These are phyloP conservation scores for Cenchrus fungigraminus DNA, from an alignment of 176 grass and related monocot species.

Conservation along the genomic window DNA sequence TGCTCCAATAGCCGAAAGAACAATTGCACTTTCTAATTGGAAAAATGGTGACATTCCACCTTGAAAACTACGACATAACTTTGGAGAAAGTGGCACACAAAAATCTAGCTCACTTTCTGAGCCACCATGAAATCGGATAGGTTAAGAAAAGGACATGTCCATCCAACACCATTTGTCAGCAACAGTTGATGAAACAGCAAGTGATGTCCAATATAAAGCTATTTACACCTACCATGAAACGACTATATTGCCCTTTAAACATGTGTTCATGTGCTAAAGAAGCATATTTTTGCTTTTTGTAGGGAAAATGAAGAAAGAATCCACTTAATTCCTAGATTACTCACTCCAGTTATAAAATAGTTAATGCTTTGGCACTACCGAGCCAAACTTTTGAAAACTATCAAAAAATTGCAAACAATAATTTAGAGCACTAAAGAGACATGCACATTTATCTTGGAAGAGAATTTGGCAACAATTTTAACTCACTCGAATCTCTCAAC, in stretches of 20 bases:
- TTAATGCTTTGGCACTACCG: neutral
- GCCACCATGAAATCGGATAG: conserved; percentile 16
- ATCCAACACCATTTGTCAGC: conserved; percentile 1
- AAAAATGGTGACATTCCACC: neutral
- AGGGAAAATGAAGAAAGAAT: neutral
- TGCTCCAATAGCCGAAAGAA: neutral
- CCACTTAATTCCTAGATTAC: neutral
- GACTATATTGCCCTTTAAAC: neutral
- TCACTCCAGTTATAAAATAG: neutral
- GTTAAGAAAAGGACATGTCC: conserved; percentile 22
- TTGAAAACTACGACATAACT: neutral
- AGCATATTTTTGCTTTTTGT: neutral
- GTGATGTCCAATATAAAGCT: neutral
- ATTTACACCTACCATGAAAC: neutral
- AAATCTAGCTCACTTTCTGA: conserved; percentile 33
- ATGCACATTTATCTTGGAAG: neutral
- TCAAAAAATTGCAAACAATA: neutral
- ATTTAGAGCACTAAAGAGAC: neutral
- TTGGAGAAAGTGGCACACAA: conserved; percentile 16
- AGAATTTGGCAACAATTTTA: neutral
- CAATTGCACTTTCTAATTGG: neutral
- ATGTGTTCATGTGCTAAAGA: neutral
- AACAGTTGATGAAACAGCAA: conserved; percentile 1
- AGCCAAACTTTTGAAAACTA: neutral
- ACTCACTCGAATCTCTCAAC: too few relatives aligned